Percentiles rank a stretch among this genome's conserved stretches.
Evolutionary conservation across 2,329 filamentous ascomycete genomes (phyloP).

Genomic region (Monosporascus ibericus): DNA sequence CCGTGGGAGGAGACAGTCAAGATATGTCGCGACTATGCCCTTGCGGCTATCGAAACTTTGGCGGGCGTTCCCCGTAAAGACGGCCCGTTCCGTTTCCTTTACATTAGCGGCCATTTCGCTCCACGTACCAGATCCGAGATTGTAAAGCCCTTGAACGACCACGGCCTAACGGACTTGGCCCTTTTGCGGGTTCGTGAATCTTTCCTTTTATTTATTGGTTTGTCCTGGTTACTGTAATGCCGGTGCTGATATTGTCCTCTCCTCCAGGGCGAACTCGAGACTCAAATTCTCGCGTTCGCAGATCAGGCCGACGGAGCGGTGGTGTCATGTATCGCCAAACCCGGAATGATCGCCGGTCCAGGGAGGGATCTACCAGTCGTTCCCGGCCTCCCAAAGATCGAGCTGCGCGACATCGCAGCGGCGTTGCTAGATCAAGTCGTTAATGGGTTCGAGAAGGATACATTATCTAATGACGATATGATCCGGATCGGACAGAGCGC

Average conservation of each 20-base stretch:
- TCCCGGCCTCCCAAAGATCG: slow-evolving; percentile 19
- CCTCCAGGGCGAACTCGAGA: slow-evolving; percentile 22
- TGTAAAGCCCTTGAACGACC: slow-evolving; percentile 14
- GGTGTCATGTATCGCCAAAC: slow-evolving; percentile 21
- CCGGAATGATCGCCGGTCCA: slow-evolving; percentile 21
- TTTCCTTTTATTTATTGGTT: too few species aligned
- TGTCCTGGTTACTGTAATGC: too few species aligned
- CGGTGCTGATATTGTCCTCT: too few species aligned
- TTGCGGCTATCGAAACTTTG: slow-evolving; percentile 26
- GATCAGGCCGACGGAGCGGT: slow-evolving; percentile 16
- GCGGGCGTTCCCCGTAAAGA: neutral
- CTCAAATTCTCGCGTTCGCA: slow-evolving; percentile 20
- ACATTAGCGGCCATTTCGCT: slow-evolving; percentile 24
- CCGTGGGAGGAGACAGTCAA: slow-evolving; percentile 23
- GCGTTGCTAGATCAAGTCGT: slow-evolving; percentile 26
- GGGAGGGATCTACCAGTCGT: slow-evolving; percentile 7
- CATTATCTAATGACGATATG: slow-evolving; percentile 25
- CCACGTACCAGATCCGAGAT: slow-evolving; percentile 6
- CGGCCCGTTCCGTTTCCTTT: slow-evolving; percentile 30
- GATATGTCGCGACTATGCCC: slow-evolving; percentile 28
- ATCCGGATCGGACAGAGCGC: neutral
- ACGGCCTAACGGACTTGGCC: slow-evolving; percentile 18
- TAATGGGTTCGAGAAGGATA: slow-evolving; percentile 27
- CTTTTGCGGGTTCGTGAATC: slow-evolving; percentile 21
- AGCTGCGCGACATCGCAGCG: slow-evolving; percentile 21